phyloP scores from a whole-genome alignment of 2,329 filamentous ascomycete species.

The Penicillium decumbens region DNA sequence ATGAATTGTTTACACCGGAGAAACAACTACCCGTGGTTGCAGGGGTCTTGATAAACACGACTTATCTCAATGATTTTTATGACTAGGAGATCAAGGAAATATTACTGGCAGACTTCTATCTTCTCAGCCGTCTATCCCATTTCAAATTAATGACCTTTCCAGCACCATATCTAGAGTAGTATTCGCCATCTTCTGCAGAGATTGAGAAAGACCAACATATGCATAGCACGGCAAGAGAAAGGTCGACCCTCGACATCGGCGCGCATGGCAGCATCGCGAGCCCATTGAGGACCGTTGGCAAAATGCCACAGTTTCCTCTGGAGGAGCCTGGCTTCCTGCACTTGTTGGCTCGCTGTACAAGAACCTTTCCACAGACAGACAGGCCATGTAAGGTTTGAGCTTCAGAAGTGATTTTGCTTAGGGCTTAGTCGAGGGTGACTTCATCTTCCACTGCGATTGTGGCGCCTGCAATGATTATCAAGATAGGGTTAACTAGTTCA shows the following conservation, averaged over 20 bases:
- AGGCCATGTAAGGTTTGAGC: constrained; percentile 33
- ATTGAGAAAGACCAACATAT: too few species aligned
- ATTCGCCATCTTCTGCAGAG: too few species aligned
- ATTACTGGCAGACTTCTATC: neutral
- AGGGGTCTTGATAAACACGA: neutral
- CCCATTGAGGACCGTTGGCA: constrained; percentile 42
- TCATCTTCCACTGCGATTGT: constrained; percentile 46
- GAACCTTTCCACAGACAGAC: constrained; percentile 36
- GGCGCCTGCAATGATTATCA: constrained; percentile 27
- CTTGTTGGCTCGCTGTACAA: constrained; percentile 35
- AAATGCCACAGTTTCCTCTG: constrained; percentile 50
- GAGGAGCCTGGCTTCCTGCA: constrained; percentile 45
- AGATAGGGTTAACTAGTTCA: too few species aligned
- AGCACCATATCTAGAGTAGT: constrained; percentile 37
- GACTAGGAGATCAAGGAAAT: too few species aligned
- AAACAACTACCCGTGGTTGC: neutral
- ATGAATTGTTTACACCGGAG: neutral
- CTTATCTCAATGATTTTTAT: too few species aligned
- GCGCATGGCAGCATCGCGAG: constrained; percentile 42
- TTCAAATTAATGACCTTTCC: constrained; percentile 33
- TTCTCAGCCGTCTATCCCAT: neutral
- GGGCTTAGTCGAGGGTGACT: constrained; percentile 34
- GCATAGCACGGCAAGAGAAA: constrained; percentile 19
- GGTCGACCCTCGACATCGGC: constrained; percentile 39
- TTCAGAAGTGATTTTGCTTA: constrained; percentile 27